Base-by-base conservation (phyloP, 495 filamentous ascomycete genomes). In the Penicillium lividum region DNA sequence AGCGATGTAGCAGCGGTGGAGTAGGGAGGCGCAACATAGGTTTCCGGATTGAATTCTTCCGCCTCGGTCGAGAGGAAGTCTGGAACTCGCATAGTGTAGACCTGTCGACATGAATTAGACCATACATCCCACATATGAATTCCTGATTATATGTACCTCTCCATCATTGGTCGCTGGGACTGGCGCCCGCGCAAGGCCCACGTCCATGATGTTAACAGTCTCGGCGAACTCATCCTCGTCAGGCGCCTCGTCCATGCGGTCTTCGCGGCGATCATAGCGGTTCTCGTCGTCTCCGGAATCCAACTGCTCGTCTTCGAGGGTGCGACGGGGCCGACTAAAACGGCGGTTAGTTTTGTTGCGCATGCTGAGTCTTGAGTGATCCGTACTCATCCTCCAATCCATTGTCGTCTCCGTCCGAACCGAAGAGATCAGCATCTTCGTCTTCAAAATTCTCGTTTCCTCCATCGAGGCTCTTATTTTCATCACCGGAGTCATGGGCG, bases 1-100 rank as follows among this genome's bases (percentile, higher is more conserved):
- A 90, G 73, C 11, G 87, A 88, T 16, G 82, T 86, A 13, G 85
- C 82, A 10, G 88, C 88, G 18, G 83, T 84, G 33, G 81, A 78
- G 69, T 83, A 89, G 27, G 87, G 77, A 8, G 87, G 87, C 16
- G 85, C 79, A 57, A 86, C 79, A 74, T 92, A 96, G 15, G 82
- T 87, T 58, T 85, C 83, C 18, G 84, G 79, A 56, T 88, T 84
- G 78, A 89, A 97, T 51, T 86, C 81, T 63, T 84, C 81, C 0
- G 91, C 86, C 50, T 90, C 84, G 48, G 95, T 77, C 47, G 84
- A 87, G 53, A 97, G 77, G 73, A 93, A 96, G 10, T 83, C 80
- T 5, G 93, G 92, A 1, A 97, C 77, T 51, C 86, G 85, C 69
- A 97, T 77, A 10, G 90, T 82, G 71, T 92, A 89, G 27, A 95